Base-by-base conservation (phyloP, 2,329 filamentous ascomycete genomes). In the Seiridium unicorne region DNA sequence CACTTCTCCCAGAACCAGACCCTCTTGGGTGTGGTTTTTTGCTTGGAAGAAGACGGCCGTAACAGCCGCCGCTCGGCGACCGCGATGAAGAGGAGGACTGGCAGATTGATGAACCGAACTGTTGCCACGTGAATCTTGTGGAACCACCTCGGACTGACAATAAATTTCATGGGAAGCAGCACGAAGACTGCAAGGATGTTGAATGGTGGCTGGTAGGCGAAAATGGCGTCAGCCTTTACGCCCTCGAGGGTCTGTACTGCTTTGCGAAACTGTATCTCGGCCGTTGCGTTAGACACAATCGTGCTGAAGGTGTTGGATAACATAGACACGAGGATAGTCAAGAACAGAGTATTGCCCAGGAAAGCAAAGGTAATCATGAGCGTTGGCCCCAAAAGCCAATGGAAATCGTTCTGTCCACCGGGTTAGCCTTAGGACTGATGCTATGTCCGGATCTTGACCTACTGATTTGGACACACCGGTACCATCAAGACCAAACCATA, bases 321-420 rank as follows among this genome's bases (percentile, higher is more conserved):
- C 84, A 94, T 94, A 10, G 92, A 93, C 1, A 96, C 91, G 13
- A 95, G 81, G 63, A 96, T 92, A 2, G 92, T 95, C n/a, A 96
- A 81, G 76, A 95, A 96, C 59, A 95, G 83, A 0, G 91, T 95
- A 74, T 95, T 95, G 47, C 92, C 92, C 3, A 96, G 80, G 72
- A 95, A 95, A 1, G 92, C 89, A 72, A 95, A 96, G 13, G 89
- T 83, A 58, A 95, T 83, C 90, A 95, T 95, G 32, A 95, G 77
- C 2, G 86, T 81, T 0, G 92, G 92, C 0, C 92, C 92, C 1
- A 95, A 79, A n/a, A 93, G 76, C 80, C 86, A 85, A 75, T 96
- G 91, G 69, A 95, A 92, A 60, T 91, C 86, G 31, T 84, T 81
- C 68, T 42, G 72, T 38, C 4, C 32, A 18, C 7, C 7, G 55